Conservation (phyloP, 2,329 filamentous ascomycete genomes). For the Pestalotiopsis fici region DNA sequence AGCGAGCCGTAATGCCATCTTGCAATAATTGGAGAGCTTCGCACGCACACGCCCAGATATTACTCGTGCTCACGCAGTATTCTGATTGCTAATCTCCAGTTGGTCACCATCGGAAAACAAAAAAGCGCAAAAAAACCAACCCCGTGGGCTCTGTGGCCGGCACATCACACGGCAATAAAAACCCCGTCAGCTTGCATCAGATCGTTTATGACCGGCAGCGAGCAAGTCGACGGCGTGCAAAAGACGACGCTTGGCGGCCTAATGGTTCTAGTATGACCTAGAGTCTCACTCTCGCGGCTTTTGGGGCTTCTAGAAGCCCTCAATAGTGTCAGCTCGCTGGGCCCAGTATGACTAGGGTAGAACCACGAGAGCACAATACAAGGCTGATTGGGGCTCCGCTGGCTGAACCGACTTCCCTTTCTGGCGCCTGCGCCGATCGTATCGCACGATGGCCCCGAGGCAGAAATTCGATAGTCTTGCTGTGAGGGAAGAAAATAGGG, state of each 20-base stretch:
- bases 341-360: background rate
- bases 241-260: background rate
- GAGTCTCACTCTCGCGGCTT: background rate
- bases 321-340: background rate
- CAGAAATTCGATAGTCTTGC: background rate
- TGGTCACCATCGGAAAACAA: background rate
- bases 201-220: background rate
- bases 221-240: background rate
- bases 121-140: background rate
- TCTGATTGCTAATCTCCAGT: background rate
- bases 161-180: background rate
- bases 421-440: background rate
- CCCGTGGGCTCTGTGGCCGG: background rate
- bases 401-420: background rate
- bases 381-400: background rate
- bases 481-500: background rate
- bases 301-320: slow-evolving; percentile 8
- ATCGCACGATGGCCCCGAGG: background rate
- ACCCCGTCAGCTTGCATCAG: background rate
- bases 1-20: background rate
- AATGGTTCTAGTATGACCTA: background rate
- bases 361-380: background rate
- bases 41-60: background rate
- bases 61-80: background rate
- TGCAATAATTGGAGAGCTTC: background rate